Conservation (phyloP, 352 stramenopile genomes). For the Pythium aphanidermatum region DNA sequence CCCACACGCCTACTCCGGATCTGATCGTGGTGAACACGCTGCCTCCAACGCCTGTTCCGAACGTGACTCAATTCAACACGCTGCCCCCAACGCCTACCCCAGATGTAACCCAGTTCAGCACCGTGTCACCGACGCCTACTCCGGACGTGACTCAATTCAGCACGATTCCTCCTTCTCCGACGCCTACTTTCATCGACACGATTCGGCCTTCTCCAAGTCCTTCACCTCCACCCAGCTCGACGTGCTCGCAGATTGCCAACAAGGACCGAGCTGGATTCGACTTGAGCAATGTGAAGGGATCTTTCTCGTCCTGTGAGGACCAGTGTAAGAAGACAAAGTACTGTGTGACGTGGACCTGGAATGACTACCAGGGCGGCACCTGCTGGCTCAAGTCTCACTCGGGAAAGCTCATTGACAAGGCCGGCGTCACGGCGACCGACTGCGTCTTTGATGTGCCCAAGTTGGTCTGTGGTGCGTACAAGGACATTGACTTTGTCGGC, state of each 20-base stretch:
- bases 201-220: no score
- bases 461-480: neutral
- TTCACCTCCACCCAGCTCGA: no score
- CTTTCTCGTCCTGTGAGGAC: constrained; percentile 1
- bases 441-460: neutral
- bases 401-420: constrained; percentile 7
- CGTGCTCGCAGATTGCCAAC: no score
- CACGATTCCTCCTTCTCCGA: no score
- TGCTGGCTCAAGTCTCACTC: constrained; percentile 20
- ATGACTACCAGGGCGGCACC: constrained; percentile 13
- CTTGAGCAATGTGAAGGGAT: neutral
- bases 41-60: no score
- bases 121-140: no score
- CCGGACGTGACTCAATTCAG: no score
- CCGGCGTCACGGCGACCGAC: constrained; percentile 2
- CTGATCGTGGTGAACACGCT: neutral
- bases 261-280: neutral
- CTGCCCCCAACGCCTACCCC: no score
- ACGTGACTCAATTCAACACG: no score
- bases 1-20: no score
- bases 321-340: neutral
- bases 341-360: constrained; percentile 17
- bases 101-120: no score
- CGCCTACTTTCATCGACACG: no score
- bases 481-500: constrained; percentile 14